Evolutionary conservation across 2,329 filamentous ascomycete species (phyloP), one percentile per base, ranked within the genome.

Genomic region (Stylonectria norvegica): DNA sequence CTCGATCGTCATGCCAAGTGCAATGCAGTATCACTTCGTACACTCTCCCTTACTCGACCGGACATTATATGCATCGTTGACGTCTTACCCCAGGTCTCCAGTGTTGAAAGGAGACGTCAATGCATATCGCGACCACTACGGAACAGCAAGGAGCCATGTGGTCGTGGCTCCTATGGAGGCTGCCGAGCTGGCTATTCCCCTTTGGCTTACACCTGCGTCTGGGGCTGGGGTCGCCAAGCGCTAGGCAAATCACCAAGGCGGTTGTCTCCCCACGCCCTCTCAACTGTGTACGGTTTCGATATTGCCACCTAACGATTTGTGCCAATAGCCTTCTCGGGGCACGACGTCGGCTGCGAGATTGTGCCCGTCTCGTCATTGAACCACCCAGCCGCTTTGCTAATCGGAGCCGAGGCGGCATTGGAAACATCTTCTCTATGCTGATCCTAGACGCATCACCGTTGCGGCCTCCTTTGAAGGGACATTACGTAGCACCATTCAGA

Each of bases 231-330:
- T 25, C 18, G 20, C 42, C 38, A 43, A 41, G 37, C 28, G 27
- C 20, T 18, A 30, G 41, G 28, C 54, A 47, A 57, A 57, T 57
- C 48, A 54, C 19, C n/a, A 20, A 28, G 20, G 9, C 28, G 37
- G 15, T 47, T 29, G 34, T 35, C 30, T 46, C 28, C 8, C 39
- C 48, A 52, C 50, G 43, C 47, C 52, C 48, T 32, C 30, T 50
- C 52, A 50, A 42, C 38, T 42, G 33, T 35, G 34, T 55, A 36
- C 42, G 36, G 32, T 40, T 42, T 34, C 50, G 33, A 41, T 45
- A 48, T 51, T 53, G 52, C 52, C 53, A 53, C 50, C 53, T 57
- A 54, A 57, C 54, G 44, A 52, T 18, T 16, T 35, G 28, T 43
- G 47, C 52, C 48, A 57, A 57, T 48, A 53, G 46, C 40, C 44